Evolutionary conservation across 768 basidiomycete species (phyloP).

Genomic region (Termitomyces heimii): DNA sequence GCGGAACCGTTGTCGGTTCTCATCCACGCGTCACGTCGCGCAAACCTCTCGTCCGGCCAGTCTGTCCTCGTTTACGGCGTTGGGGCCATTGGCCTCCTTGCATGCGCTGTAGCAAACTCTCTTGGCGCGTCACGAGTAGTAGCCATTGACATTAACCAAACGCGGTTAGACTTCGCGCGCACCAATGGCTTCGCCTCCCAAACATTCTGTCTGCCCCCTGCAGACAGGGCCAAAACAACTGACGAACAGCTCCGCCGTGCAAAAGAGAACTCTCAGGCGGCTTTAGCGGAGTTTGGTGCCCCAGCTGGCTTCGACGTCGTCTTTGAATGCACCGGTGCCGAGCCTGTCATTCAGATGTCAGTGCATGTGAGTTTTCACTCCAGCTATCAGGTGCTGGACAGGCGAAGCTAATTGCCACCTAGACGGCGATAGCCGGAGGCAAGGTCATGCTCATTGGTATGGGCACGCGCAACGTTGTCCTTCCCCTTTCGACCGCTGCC

Average conservation of each 20-base stretch:
- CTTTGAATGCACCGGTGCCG: conserved; percentile 94
- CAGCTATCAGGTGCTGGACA: not conserved
- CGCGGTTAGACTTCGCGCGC: conserved; percentile 75
- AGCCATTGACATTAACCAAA: conserved; percentile 80
- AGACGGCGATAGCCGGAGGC: conserved; percentile 82
- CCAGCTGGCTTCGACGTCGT: conserved; percentile 87
- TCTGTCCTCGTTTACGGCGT: conserved; percentile 86
- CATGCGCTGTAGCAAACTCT: conserved; percentile 71
- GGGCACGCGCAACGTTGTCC: conserved; percentile 77
- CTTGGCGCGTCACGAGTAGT: conserved; percentile 68
- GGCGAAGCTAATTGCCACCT: conserved; percentile 8
- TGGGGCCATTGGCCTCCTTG: conserved; percentile 90
- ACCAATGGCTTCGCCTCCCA: conserved; percentile 70
- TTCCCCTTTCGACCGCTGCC: conserved; percentile 83
- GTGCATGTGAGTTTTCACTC: conserved; percentile 63
- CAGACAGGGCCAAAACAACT: conserved; percentile 41
- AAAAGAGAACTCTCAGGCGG: conserved; percentile 47
- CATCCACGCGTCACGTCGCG: conserved; percentile 54
- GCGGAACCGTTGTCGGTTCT: conserved; percentile 95
- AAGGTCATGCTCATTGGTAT: conserved; percentile 95
- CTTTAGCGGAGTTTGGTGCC: conserved; percentile 50
- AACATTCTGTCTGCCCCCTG: conserved; percentile 55
- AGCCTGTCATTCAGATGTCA: conserved; percentile 87
- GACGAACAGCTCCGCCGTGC: conserved; percentile 56
- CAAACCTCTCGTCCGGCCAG: conserved; percentile 42